phyloP scores from a whole-genome alignment of 257 asterid genomes.

The Prunella vulgaris region DNA sequence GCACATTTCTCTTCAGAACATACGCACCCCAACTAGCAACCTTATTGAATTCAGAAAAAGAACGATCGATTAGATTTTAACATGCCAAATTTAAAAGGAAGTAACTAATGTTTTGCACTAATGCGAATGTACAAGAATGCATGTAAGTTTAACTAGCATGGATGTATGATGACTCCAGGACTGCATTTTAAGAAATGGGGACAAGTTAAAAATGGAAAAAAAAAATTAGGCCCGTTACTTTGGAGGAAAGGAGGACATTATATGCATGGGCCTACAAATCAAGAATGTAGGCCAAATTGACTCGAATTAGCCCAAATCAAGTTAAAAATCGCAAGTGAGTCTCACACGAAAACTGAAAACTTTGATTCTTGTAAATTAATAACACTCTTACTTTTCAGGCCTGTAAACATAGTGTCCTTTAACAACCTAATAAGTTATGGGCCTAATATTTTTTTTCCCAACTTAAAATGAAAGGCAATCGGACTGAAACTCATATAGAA shows the following conservation, averaged over 20 bases:
- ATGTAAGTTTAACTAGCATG: not conserved
- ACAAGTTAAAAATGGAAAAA: not conserved
- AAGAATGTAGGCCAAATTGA: too few species aligned
- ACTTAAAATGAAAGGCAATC: not conserved
- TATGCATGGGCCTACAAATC: too few species aligned
- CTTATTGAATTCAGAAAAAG: conserved; percentile 25
- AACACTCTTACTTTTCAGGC: too few species aligned
- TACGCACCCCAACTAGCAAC: conserved; percentile 99
- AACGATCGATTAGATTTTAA: not conserved
- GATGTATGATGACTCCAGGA: not conserved
- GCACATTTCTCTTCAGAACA: conserved; percentile 74
- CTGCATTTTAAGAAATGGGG: not conserved
- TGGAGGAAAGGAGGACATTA: too few species aligned
- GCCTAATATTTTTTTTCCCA: too few species aligned
- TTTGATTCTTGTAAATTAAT: too few species aligned
- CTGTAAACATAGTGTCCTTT: too few species aligned
- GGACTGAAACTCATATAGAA: not conserved
- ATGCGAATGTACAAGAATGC: not conserved
- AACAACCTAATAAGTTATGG: too few species aligned
- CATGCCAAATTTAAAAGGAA: not conserved
- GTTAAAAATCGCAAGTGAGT: too few species aligned
- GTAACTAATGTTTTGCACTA: not conserved
- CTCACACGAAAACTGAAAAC: too few species aligned
- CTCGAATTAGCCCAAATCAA: too few species aligned
- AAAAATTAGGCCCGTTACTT: too few species aligned